Evolutionary conservation across 345 rosid species (phyloP).

Genomic region (Gossypium anomalum): DNA sequence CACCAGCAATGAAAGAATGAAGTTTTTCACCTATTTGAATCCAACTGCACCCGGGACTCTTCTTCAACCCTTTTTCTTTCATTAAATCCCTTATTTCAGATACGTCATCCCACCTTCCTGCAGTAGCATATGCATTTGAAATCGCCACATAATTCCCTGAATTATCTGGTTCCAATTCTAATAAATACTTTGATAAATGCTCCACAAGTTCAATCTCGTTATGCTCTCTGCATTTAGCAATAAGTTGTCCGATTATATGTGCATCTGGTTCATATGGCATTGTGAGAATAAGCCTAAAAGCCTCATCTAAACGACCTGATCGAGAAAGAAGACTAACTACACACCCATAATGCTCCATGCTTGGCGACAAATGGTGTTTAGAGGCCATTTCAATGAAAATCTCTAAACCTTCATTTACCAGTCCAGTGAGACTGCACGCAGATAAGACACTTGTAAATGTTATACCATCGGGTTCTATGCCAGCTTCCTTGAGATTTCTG

Average conservation of each 20-base stretch:
- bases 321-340: conserved; percentile 40
- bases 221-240: conserved; percentile 35
- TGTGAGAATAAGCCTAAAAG: conserved; percentile 26
- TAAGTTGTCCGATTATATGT: conserved; percentile 39
- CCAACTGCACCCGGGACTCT: conserved; percentile 62
- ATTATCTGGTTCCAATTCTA: conserved; percentile 40
- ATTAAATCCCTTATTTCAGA: conserved; percentile 40
- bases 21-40: conserved; percentile 39
- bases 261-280: conserved; percentile 53
- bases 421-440: conserved; percentile 42
- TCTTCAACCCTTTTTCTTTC: conserved; percentile 49
- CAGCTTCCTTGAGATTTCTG: conserved; percentile 24
- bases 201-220: conserved; percentile 37
- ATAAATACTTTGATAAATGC: conserved; percentile 28
- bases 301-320: conserved; percentile 38
- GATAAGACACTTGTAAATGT: conserved; percentile 43
- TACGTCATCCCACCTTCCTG: conserved; percentile 49
- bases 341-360: conserved; percentile 54
- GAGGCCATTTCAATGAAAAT: conserved; percentile 33
- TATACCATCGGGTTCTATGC: conserved; percentile 41
- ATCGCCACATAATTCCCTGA: conserved; percentile 49
- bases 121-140: conserved; percentile 49
- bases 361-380: conserved; percentile 27
- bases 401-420: conserved; percentile 37
- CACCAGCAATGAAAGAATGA: conserved; percentile 48